Percentiles rank a stretch among this genome's conserved stretches.
Evolutionary conservation across 768 basidiomycete species (phyloP).

Genomic region (Agaricus subrufescens): DNA sequence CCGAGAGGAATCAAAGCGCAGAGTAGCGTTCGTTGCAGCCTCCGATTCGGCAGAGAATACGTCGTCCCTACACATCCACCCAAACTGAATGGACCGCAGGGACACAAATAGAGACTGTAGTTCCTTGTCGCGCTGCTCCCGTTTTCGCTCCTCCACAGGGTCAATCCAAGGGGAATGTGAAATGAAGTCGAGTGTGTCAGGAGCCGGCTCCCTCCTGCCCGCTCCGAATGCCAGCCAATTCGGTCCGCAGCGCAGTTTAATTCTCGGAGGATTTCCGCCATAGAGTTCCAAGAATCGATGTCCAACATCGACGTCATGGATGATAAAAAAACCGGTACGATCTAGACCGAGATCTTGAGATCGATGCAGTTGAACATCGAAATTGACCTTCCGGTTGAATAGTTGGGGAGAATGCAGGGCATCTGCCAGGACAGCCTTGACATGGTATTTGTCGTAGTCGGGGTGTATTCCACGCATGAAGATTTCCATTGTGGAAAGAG

Average conservation of each 20-base stretch:
- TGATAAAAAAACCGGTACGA: conserved; percentile 42
- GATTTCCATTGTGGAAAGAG: conserved; percentile 27
- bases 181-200: conserved; percentile 33
- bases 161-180: conserved; percentile 33
- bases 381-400: conserved; percentile 36
- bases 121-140: conserved; percentile 22
- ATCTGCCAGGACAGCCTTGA: conserved; percentile 31
- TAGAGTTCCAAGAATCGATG: conserved; percentile 34
- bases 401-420: conserved; percentile 43
- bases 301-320: conserved; percentile 40
- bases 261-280: not conserved
- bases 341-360: conserved; percentile 22
- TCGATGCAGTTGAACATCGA: conserved; percentile 43
- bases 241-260: conserved; percentile 17
- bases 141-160: conserved; percentile 28
- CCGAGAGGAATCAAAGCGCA: conserved; percentile 32
- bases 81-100: conserved; percentile 44
- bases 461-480: conserved; percentile 32
- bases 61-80: conserved; percentile 54
- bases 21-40: conserved; percentile 20
- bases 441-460: conserved; percentile 21
- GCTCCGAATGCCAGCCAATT: conserved; percentile 26
- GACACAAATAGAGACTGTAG: conserved; percentile 24
- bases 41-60: conserved; percentile 46
- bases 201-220: conserved; percentile 20